Evolutionary conservation across 768 basidiomycete genomes (phyloP).

Genomic region (Podaxis mareebaensis): DNA sequence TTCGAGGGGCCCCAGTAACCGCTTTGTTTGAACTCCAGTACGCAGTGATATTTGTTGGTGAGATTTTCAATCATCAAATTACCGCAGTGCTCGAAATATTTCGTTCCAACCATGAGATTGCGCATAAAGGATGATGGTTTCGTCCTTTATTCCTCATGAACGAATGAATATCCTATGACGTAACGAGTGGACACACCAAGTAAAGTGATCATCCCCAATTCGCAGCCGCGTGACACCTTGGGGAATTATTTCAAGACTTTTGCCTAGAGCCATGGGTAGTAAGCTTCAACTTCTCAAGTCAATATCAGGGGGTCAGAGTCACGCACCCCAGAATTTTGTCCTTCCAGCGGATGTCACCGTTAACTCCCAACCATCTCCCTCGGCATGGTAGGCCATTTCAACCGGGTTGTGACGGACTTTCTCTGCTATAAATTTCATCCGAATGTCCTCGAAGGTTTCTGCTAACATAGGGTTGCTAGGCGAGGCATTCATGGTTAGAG

Average conservation of each 20-base stretch:
- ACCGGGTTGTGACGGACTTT: slow-evolving; percentile 87
- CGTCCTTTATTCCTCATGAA: slow-evolving; percentile 48
- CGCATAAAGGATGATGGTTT: slow-evolving; percentile 88
- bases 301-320: not conserved
- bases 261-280: slow-evolving; percentile 50
- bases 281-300: not conserved
- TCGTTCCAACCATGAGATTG: slow-evolving; percentile 88
- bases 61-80: slow-evolving; percentile 74
- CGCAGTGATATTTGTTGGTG: slow-evolving; percentile 54
- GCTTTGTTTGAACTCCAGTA: slow-evolving; percentile 83
- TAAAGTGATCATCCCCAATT: slow-evolving; percentile 67
- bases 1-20: slow-evolving; percentile 85
- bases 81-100: slow-evolving; percentile 86
- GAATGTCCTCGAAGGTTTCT: slow-evolving; percentile 83
- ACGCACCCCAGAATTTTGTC: slow-evolving; percentile 89
- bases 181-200: slow-evolving; percentile 46
- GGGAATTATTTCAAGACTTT: slow-evolving; percentile 86
- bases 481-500: slow-evolving; percentile 15
- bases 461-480: slow-evolving; percentile 83
- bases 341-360: slow-evolving; percentile 77
- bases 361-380: slow-evolving; percentile 76
- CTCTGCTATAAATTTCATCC: slow-evolving; percentile 83
- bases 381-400: slow-evolving; percentile 83
- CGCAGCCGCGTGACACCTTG: slow-evolving; percentile 67
- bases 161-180: slow-evolving; percentile 3